Base-by-base conservation (phyloP, 805 yeast species). In the Geotrichum ghanense region DNA sequence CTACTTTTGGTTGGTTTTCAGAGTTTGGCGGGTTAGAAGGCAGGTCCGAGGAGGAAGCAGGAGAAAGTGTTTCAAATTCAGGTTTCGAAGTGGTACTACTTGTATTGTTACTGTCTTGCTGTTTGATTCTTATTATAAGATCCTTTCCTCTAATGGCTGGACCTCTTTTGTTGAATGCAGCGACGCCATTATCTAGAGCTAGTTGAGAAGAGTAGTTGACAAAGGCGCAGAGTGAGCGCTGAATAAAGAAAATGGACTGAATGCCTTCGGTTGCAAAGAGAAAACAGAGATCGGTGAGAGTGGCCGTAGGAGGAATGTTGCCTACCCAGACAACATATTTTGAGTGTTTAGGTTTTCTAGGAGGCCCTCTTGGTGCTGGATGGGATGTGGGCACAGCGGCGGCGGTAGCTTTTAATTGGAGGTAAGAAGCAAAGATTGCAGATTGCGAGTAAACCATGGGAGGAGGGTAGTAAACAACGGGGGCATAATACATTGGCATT, bases 281-380 rank as follows among this genome's bases (percentile, higher is more conserved):
- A 37, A 49, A 52, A 35, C 68, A 56, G 34, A 69, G 53, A 49
- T 66, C 68, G 12, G 51, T 48, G 22, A 69, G 57, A 6, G 63
- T 55, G n/a, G 69, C 57, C 27, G 51, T 53, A 9, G 58, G 53
- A 10, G 72, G 68, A 10, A 68, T 51, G 46, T 68, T 68, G 4
- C 72, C 72, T 7, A 65, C 81, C 63, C 79, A 76, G 45, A 69
- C 72, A 1, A 73, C 69, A 45, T 55, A 63, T 12, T 65, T 67
- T 9, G 64, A 31, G 16, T 31, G 37, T 31, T 31, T 31, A 10
- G 37, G 37, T 12, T 31, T 31, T 6, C 37, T 16, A n/a, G 37
- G 37, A 6, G 37, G 37, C 6, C 37, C 37, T n/a, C 37, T 31
- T n/a, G 37, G 37, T 6, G 16, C 17, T 31, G 37, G 16, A 31